Evolutionary conservation across 805 yeast species (phyloP).

Genomic region (Allodekkera sacchari): DNA sequence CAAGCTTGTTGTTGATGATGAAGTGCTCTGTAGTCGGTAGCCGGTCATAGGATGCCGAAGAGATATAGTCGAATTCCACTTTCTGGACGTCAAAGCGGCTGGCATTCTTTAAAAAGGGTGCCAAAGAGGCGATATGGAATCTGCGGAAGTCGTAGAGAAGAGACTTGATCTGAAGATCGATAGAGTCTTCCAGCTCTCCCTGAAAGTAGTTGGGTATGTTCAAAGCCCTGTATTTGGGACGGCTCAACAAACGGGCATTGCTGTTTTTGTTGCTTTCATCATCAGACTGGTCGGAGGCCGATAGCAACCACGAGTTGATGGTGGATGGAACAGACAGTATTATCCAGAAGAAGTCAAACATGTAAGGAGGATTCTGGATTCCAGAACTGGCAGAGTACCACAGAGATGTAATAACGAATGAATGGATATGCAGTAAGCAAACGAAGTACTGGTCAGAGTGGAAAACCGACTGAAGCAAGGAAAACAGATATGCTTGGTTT

Average conservation of each 20-base stretch:
- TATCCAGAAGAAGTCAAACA: background rate
- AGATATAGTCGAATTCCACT: slow-evolving; percentile 11
- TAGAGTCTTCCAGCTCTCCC: slow-evolving; percentile 45
- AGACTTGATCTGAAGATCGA: slow-evolving; percentile 55
- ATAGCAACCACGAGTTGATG: background rate
- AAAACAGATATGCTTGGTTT: no score
- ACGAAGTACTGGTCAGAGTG: no score
- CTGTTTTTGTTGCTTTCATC: background rate
- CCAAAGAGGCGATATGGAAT: slow-evolving; percentile 7
- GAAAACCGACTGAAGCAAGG: no score
- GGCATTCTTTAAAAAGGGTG: slow-evolving; percentile 29
- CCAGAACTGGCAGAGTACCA: no score
- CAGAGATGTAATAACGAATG: no score
- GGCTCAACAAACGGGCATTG: background rate
- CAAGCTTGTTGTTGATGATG: slow-evolving; percentile 33
- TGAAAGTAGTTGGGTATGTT: slow-evolving; percentile 41
- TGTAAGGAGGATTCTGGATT: no score
- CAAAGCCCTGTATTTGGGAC: slow-evolving; percentile 18
- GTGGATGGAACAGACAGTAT: slow-evolving; percentile 3
- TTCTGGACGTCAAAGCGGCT: background rate
- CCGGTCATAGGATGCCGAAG: no score
- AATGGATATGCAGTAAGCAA: no score
- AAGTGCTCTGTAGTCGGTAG: slow-evolving; percentile 2
- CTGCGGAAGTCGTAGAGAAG: slow-evolving; percentile 44
- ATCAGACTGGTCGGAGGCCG: background rate